Conservation (phyloP, 768 basidiomycete species). For the Agaricus bisporus region DNA sequence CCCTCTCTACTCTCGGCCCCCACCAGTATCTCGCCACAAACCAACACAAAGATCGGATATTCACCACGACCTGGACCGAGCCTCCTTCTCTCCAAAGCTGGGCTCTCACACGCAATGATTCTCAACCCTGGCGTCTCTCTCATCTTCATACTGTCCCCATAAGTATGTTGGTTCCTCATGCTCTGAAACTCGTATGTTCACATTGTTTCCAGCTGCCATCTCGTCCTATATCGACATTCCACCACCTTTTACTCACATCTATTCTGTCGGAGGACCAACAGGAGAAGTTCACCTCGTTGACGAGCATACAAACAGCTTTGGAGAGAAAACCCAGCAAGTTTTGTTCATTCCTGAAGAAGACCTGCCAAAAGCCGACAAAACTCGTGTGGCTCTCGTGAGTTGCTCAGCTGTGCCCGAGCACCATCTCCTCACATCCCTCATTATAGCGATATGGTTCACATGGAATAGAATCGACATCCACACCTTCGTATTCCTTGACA, state of each 20-base stretch:
- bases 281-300: slow-evolving; percentile 41
- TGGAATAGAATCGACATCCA: slow-evolving; percentile 40
- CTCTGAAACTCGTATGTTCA: background rate
- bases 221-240: slow-evolving; percentile 49
- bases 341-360: slow-evolving; percentile 39
- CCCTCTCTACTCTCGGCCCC: slow-evolving; percentile 39
- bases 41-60: slow-evolving; percentile 28
- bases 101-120: slow-evolving; percentile 26
- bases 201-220: slow-evolving; percentile 33
- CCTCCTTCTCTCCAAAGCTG: slow-evolving; percentile 43
- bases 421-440: background rate
- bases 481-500: slow-evolving; percentile 23
- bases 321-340: slow-evolving; percentile 37
- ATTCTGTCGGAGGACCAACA: slow-evolving; percentile 46
- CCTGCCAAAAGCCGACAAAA: slow-evolving; percentile 42
- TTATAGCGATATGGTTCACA: slow-evolving; percentile 44
- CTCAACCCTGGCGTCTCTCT: slow-evolving; percentile 22
- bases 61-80: slow-evolving; percentile 45
- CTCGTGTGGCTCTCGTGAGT: slow-evolving; percentile 40
- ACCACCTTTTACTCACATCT: slow-evolving; percentile 39
- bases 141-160: slow-evolving; percentile 41
- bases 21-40: slow-evolving; percentile 45
- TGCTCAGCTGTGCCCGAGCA: background rate
- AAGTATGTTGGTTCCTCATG: slow-evolving; percentile 23
- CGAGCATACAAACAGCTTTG: slow-evolving; percentile 30